Evolutionary conservation across 345 rosid species (phyloP).

Genomic region (Aethionema arabicum): DNA sequence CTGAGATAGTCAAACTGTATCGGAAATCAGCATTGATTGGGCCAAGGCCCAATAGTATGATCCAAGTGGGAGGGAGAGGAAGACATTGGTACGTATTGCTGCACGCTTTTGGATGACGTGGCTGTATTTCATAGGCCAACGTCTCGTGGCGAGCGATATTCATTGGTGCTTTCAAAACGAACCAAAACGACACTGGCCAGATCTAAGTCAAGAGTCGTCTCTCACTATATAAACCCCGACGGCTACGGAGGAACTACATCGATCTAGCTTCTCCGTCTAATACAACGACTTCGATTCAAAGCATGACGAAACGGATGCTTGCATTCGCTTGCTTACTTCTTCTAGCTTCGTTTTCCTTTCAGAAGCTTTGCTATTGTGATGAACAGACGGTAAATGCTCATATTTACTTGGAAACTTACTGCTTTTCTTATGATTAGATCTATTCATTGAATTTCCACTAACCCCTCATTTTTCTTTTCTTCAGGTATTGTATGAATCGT

Average conservation of each 20-base stretch:
- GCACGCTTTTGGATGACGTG: neutral
- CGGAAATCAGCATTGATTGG: neutral
- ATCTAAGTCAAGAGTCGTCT: neutral
- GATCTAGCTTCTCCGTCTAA: neutral
- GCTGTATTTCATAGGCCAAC: neutral
- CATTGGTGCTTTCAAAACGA: constrained; percentile 8
- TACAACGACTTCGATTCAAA: neutral
- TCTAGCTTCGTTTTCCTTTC: constrained; percentile 39
- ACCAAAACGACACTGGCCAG: constrained; percentile 13
- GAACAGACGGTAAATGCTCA: constrained; percentile 31
- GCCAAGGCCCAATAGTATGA: constrained; percentile 4
- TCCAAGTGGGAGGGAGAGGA: neutral
- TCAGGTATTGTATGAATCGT: constrained; percentile 64
- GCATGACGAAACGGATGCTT: constrained; percentile 22
- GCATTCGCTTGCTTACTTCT: constrained; percentile 42
- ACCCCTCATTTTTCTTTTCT: neutral
- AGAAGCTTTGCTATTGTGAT: constrained; percentile 44
- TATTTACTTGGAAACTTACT: constrained; percentile 26
- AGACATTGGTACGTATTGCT: neutral
- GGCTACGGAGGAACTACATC: neutral
- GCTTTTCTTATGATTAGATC: neutral
- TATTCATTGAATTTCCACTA: neutral
- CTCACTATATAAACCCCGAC: too few species aligned
- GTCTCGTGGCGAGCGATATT: constrained; percentile 23
- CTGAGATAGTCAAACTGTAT: too few species aligned